Conservation (phyloP, 768 basidiomycete genomes). For the Fibroporia radiculosa region DNA sequence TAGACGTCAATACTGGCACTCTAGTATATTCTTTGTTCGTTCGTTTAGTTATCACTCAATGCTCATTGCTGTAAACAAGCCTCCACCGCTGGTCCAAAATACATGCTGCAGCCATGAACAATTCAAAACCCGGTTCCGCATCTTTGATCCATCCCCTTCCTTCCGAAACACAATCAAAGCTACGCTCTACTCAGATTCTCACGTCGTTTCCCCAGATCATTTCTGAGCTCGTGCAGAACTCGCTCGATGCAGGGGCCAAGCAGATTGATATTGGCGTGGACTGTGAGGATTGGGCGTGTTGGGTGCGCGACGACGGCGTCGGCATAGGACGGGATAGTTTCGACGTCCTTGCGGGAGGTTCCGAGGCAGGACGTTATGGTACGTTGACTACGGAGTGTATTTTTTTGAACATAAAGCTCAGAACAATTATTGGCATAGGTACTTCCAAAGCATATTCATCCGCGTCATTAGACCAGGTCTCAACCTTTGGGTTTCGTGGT, state of each 20-base stretch:
- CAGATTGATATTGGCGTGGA: constrained; percentile 68
- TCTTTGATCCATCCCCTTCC: constrained; percentile 37
- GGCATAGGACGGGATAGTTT: constrained; percentile 67
- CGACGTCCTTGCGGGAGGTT: constrained; percentile 40
- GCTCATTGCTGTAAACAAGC: too few species aligned
- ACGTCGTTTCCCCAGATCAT: constrained; percentile 76
- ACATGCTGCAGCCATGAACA: too few species aligned
- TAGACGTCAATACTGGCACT: too few species aligned
- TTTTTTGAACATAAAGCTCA: not conserved
- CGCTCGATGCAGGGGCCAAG: constrained; percentile 72
- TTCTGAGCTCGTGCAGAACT: constrained; percentile 84
- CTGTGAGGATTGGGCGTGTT: constrained; percentile 71
- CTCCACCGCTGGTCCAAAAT: too few species aligned
- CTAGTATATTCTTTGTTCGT: too few species aligned
- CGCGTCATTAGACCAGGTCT: constrained; percentile 40
- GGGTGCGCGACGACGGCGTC: constrained; percentile 79
- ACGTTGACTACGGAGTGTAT: constrained; percentile 20
- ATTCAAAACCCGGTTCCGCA: too few species aligned
- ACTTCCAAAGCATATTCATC: constrained; percentile 64
- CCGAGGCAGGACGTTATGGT: constrained; percentile 62
- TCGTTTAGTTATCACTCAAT: too few species aligned
- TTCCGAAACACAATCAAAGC: constrained; percentile 50
- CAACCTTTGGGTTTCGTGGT: constrained; percentile 86
- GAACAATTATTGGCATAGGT: constrained; percentile 36
- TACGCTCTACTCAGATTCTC: constrained; percentile 80